phyloP scores from a whole-genome alignment of 306 rosid species.

The Acacia crassicarpa region DNA sequence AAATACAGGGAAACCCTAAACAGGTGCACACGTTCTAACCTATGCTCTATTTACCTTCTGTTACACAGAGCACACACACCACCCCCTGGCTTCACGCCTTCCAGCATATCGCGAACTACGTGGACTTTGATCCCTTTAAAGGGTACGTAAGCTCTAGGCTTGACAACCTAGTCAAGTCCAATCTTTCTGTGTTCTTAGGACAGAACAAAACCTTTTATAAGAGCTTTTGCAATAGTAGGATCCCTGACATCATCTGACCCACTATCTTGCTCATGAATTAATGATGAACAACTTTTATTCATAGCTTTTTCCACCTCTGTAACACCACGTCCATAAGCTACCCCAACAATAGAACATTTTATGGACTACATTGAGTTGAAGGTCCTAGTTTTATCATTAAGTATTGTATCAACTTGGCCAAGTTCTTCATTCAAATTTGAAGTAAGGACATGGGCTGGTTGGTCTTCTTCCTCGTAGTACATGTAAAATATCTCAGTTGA shows the following conservation, averaged over 20 bases:
- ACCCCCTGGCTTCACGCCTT: too few species aligned
- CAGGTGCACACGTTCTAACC: too few species aligned
- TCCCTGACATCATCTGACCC: conserved; percentile 34
- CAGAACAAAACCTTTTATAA: conserved; percentile 82
- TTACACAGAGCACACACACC: too few species aligned
- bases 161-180: too few species aligned
- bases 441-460: conserved; percentile 86
- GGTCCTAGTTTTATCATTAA: conserved; percentile 97
- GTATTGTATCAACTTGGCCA: conserved; percentile 98
- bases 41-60: too few species aligned
- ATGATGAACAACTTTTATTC: conserved; percentile 33
- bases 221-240: conserved; percentile 33
- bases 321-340: conserved; percentile 82
- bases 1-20: too few species aligned
- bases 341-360: conserved; percentile 92
- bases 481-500: conserved; percentile 78
- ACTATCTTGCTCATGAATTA: conserved; percentile 28
- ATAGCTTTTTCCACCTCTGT: conserved; percentile 79
- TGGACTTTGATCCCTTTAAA: too few species aligned
- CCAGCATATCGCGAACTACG: too few species aligned
- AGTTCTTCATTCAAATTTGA: conserved; percentile 98
- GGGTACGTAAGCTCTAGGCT: too few species aligned
- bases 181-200: too few species aligned
- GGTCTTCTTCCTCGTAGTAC: conserved; percentile 89
- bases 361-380: conserved; percentile 98